phyloP scores from a whole-genome alignment of 2,329 filamentous ascomycete genomes.

The Neonectria magnoliae region DNA sequence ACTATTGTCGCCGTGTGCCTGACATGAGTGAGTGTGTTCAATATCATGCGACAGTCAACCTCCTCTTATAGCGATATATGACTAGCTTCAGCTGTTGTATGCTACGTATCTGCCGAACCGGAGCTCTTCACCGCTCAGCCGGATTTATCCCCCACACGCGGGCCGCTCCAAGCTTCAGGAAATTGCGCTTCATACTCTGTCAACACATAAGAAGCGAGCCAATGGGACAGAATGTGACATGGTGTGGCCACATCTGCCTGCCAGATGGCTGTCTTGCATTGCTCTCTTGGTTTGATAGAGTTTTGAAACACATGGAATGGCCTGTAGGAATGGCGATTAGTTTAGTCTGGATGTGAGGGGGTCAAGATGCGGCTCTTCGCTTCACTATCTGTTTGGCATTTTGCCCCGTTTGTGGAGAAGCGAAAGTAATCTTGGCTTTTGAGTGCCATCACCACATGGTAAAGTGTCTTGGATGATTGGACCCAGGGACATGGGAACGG shows the following conservation, averaged over 20 bases:
- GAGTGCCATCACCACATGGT: neutral
- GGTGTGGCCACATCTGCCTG: neutral
- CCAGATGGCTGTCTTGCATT: constrained; percentile 1
- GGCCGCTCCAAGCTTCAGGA: constrained; percentile 20
- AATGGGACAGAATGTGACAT: constrained; percentile 11
- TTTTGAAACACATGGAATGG: constrained; percentile 9
- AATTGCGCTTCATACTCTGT: constrained; percentile 24
- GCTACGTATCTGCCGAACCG: constrained; percentile 32
- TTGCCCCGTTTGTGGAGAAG: constrained; percentile 5
- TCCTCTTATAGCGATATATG: constrained; percentile 12
- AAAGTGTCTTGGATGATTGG: neutral
- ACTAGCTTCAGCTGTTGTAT: constrained; percentile 23
- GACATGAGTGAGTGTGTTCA: neutral
- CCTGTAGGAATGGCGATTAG: neutral
- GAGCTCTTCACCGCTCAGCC: constrained; percentile 36
- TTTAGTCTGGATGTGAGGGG: neutral
- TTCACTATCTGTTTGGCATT: neutral
- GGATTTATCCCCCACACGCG: constrained; percentile 31
- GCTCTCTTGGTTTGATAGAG: neutral
- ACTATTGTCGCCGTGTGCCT: neutral
- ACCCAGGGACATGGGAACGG: neutral
- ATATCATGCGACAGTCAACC: neutral
- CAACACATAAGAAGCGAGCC: constrained; percentile 27
- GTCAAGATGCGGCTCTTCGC: neutral
- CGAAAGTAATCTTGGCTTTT: neutral